These are phyloP conservation scores for Anthracocystis walkeri DNA, from an alignment of 1,284 basidiomycete species.

Conservation along the genomic window DNA sequence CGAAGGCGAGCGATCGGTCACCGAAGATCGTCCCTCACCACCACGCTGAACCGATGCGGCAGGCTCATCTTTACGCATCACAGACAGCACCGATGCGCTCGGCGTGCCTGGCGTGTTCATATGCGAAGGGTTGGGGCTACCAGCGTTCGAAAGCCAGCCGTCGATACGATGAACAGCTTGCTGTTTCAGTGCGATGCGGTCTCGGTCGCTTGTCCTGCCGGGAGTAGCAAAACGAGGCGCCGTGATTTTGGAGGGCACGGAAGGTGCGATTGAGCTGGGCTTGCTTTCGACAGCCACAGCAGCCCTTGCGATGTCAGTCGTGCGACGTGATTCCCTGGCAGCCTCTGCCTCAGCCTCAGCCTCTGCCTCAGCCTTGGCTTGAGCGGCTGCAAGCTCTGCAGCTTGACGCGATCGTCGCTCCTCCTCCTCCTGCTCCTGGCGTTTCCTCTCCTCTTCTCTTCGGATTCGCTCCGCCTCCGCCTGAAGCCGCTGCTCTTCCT, in stretches of 20 bases:
- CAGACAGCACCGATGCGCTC: constrained; percentile 49
- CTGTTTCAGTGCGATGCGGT: constrained; percentile 43
- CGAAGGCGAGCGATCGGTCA: constrained; percentile 37
- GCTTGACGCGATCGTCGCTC: constrained; percentile 18
- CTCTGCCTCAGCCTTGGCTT: constrained; percentile 4
- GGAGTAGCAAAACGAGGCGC: constrained; percentile 18
- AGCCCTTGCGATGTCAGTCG: constrained; percentile 7
- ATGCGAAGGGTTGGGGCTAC: constrained; percentile 30
- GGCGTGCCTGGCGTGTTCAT: constrained; percentile 56
- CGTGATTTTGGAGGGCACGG: constrained; percentile 35
- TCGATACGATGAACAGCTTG: constrained; percentile 54
- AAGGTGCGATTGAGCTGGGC: constrained; percentile 25
- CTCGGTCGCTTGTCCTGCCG: constrained; percentile 29
- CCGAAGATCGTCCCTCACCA: constrained; percentile 21
- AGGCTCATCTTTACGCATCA: constrained; percentile 31
- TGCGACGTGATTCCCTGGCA: constrained; percentile 12
- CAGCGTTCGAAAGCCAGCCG: constrained; percentile 54
- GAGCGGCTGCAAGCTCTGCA: constrained; percentile 13
- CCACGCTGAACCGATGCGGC: neutral
- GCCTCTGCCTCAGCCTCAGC: constrained; percentile 3
- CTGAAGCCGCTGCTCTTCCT: constrained; percentile 27
- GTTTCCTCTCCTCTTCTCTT: constrained; percentile 9
- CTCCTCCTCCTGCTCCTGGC: constrained; percentile 2
- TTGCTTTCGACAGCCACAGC: constrained; percentile 6
- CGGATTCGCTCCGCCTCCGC: constrained; percentile 22